phyloP scores from a whole-genome alignment of 2,329 filamentous ascomycete genomes.

The Phyllachora maydis region DNA sequence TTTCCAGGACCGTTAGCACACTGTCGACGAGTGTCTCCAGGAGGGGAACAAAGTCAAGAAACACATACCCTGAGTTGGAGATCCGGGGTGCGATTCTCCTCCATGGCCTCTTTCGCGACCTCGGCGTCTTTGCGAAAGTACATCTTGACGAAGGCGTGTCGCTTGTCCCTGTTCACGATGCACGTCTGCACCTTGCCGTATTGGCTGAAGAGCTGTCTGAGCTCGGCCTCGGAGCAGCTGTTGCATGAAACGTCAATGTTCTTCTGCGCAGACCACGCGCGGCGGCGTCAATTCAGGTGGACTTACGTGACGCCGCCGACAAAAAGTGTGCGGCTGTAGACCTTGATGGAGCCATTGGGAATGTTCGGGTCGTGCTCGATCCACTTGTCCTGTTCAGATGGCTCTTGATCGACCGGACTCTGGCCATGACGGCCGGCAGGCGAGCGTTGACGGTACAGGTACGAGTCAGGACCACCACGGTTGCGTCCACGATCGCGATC shows the following conservation, averaged over 20 bases:
- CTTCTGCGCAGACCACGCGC: too few species aligned
- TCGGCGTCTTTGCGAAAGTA: constrained; percentile 72
- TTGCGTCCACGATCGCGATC: constrained; percentile 31
- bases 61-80: constrained; percentile 48
- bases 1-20: constrained; percentile 13
- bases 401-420: constrained; percentile 25
- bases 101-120: constrained; percentile 69
- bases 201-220: constrained; percentile 59
- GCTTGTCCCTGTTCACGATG: constrained; percentile 95
- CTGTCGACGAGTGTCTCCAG: constrained; percentile 6
- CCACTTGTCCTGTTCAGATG: constrained; percentile 36
- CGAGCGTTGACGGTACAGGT: constrained; percentile 83
- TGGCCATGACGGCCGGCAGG: constrained; percentile 48
- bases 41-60: neutral
- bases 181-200: constrained; percentile 88
- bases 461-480: constrained; percentile 32
- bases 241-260: too few species aligned
- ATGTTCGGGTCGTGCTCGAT: constrained; percentile 61
- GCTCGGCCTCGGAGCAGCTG: constrained; percentile 59
- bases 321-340: constrained; percentile 85
- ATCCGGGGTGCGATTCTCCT: constrained; percentile 51
- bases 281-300: too few species aligned
- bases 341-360: constrained; percentile 65
- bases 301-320: constrained; percentile 85
- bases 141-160: constrained; percentile 99